Evolutionary conservation across 169 alveolate genomes (phyloP).

Genomic region (Cryptosporidium sp.): DNA sequence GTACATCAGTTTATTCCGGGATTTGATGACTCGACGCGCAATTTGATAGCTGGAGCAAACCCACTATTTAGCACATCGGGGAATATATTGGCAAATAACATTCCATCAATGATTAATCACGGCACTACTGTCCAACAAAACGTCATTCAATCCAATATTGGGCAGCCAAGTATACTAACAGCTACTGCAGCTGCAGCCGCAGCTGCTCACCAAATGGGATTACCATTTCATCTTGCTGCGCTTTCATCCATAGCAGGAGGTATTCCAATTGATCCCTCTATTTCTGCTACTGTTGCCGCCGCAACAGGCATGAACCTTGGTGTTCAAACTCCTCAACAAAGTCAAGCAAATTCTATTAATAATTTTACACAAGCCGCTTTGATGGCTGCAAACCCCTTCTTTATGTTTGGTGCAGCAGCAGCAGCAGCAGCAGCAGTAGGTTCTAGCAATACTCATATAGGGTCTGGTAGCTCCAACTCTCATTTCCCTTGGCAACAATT

Average conservation of each 20-base stretch:
- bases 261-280: slow-evolving; percentile 50
- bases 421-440: slow-evolving; percentile 64
- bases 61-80: slow-evolving; percentile 43
- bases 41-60: slow-evolving; percentile 34
- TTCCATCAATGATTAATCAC: slow-evolving; percentile 29
- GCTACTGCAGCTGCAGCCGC: slow-evolving; percentile 71
- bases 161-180: slow-evolving; percentile 3
- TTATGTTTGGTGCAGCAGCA: slow-evolving; percentile 74
- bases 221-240: slow-evolving; percentile 73
- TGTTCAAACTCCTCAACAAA: slow-evolving; percentile 28
- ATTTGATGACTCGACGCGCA: slow-evolving; percentile 49
- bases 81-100: slow-evolving; percentile 35
- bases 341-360: slow-evolving; percentile 27
- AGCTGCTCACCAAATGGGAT: slow-evolving; percentile 67
- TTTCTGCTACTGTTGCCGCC: slow-evolving; percentile 66
- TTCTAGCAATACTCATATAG: slow-evolving; percentile 28
- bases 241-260: slow-evolving; percentile 64
- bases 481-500: slow-evolving; percentile 53
- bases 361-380: slow-evolving; percentile 53
- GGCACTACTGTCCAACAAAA: slow-evolving; percentile 11
- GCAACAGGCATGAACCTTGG: slow-evolving; percentile 62
- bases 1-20: slow-evolving; percentile 49
- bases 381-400: slow-evolving; percentile 67
- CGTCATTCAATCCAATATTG: slow-evolving; percentile 38
- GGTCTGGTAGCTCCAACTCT: neutral